These are phyloP conservation scores for Testicularia cyperi DNA, from an alignment of 1,284 basidiomycete species.

Conservation along the genomic window DNA sequence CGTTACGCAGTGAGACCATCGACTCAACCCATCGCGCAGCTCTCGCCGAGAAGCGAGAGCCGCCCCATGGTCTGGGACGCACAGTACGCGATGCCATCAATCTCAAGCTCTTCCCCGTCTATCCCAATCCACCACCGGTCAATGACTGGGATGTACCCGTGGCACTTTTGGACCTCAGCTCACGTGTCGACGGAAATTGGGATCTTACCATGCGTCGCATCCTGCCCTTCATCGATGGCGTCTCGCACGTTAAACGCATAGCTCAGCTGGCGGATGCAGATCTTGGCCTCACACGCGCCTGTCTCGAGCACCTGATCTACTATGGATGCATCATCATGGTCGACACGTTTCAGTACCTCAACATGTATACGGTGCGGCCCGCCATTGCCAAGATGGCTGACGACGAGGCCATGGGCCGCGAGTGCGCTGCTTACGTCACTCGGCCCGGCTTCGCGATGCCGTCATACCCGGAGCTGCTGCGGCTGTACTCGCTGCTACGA, in stretches of 20 bases:
- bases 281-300: conserved; percentile 76
- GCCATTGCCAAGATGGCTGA: conserved; percentile 80
- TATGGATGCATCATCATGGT: conserved; percentile 95
- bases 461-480: conserved; percentile 67
- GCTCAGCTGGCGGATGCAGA: conserved; percentile 90
- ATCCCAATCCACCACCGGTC: conserved; percentile 85
- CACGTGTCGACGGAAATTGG: conserved; percentile 86
- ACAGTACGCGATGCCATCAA: conserved; percentile 59
- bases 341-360: conserved; percentile 90
- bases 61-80: conserved; percentile 55
- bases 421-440: conserved; percentile 87
- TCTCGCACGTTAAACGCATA: conserved; percentile 86
- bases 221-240: conserved; percentile 76
- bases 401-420: conserved; percentile 76
- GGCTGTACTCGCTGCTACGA: conserved; percentile 82
- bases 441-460: conserved; percentile 66
- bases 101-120: conserved; percentile 92
- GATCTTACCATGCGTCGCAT: conserved; percentile 84
- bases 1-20: conserved; percentile 12
- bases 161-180: conserved; percentile 78
- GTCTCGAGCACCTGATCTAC: conserved; percentile 90
- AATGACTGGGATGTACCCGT: conserved; percentile 95
- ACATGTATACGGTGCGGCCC: conserved; percentile 88
- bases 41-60: conserved; percentile 38
- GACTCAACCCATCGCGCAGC: conserved; percentile 13